Evolutionary conservation across 2,329 filamentous ascomycete genomes (phyloP), one percentile per base, ranked within the genome.

Genomic region (Neoascochyta sp.): DNA sequence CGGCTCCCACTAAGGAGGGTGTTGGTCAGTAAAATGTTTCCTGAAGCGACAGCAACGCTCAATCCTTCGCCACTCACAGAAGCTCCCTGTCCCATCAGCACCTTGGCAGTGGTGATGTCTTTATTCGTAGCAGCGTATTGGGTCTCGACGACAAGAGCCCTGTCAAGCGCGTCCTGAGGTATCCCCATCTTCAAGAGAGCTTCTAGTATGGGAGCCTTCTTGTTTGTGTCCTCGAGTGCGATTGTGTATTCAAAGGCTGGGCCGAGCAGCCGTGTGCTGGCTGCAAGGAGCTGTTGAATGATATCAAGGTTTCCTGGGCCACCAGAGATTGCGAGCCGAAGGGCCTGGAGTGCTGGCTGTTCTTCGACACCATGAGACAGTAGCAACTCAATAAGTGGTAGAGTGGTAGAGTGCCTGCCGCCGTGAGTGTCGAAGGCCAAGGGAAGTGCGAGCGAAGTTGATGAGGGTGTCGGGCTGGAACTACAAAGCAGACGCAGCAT

Each of bases 41-140:
- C 75, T 23, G 66, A 69, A 1, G 68, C 68, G 1, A 77, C 73
- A 2, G 76, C 76, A 27, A 69, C 60, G 30, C 71, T 69, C 5
- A 82, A 53, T 2, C 73, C 70, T 45, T 75, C 64, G 5, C 78
- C 78, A 27, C 78, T 70, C 34, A 75, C 65, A 41, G 54, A 54
- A 36, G 54, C 57, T 39, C 56, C 57, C 24, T 59, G 39, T 12
- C 46, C 39, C 17, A 61, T 36, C 4, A 63, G 48, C 24, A 62
- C 34, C 22, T 46, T 41, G 1, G 55, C 37, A 26, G 52, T 48
- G 6, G 39, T 50, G n/a, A 43, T 39, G 22, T 55, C 47, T 24
- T 47, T 49, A 9, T 30, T 47, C 9, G 28, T 33, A 7, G 50
- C 24, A 5, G 41, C 48, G 9, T 46, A 32, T 21, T 38, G 38